Evolutionary conservation across 2,329 filamentous ascomycete genomes (phyloP).

Genomic region (Pyrenophora tritici-repentis): DNA sequence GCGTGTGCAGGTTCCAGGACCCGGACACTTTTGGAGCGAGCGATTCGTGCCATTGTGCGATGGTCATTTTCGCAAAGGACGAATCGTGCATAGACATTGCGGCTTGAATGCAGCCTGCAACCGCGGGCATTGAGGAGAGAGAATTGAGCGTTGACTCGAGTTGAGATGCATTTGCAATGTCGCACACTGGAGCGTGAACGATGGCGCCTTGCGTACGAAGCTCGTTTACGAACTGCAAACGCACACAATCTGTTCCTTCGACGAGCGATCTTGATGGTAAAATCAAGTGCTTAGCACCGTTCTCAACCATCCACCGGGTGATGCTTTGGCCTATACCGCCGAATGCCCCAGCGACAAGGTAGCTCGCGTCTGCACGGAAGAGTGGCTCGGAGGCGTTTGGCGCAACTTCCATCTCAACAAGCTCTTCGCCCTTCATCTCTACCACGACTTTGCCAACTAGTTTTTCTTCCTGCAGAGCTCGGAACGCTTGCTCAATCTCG

Average conservation of each 20-base stretch:
- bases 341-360: conserved; percentile 30
- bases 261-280: conserved; percentile 21
- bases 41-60: conserved; percentile 15
- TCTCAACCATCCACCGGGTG: conserved; percentile 21
- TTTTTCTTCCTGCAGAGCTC: conserved; percentile 15
- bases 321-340: conserved; percentile 33
- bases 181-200: conserved; percentile 23
- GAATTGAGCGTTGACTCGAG: conserved; percentile 10
- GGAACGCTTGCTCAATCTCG: conserved; percentile 22
- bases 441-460: conserved; percentile 10
- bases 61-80: conserved; percentile 27
- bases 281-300: conserved; percentile 28
- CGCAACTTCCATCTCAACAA: conserved; percentile 10
- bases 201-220: conserved; percentile 11
- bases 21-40: conserved; percentile 40
- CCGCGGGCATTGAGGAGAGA: conserved; percentile 19
- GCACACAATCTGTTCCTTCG: conserved; percentile 6
- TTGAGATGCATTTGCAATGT: conserved; percentile 15
- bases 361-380: conserved; percentile 23
- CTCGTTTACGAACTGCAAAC: conserved; percentile 13
- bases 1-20: conserved; percentile 37
- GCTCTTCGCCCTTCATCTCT: conserved; percentile 10
- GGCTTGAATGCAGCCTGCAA: conserved; percentile 31
- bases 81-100: conserved; percentile 28
- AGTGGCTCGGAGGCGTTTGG: background rate